Evolutionary conservation across 495 filamentous ascomycete species (phyloP), one percentile per base, ranked within the genome.

Genomic region (Lichenothelia convexa): DNA sequence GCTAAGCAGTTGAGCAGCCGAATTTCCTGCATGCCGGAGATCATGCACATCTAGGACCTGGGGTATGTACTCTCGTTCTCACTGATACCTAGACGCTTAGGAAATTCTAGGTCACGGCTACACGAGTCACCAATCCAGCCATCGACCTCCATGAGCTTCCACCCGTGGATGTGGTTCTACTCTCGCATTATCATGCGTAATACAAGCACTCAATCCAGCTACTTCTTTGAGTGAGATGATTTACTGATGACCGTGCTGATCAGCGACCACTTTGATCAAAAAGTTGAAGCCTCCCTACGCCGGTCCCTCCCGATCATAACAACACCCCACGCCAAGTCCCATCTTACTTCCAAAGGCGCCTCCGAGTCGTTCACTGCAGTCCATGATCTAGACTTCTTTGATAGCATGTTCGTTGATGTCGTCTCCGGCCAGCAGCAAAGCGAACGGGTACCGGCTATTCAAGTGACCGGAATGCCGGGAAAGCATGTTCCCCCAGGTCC

Each of bases 11-110:
- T n/a, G n/a, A n/a, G n/a, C 5, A 63, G 55, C 63, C 74, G 20
- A 82, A 80, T 52, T 79, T 80, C 53, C 64, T 81, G 0, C 74
- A 78, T 43, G 68, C 67, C 2, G 72, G 73, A 26, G 70, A 77
- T 46, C 70, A 79, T 41, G 71, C 78, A 1, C 72, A 80, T 43
- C 60, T 79, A 7, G 75, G 72, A 0, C 73, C 73, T 0, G 73
- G 71, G 1, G 68, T n/a, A n/a, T n/a, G n/a, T n/a, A n/a, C n/a
- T n/a, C n/a, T n/a, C n/a, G n/a, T n/a, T n/a, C n/a, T n/a, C n/a
- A n/a, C n/a, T n/a, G n/a, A n/a, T n/a, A n/a, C n/a, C n/a, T n/a
- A n/a, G n/a, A n/a, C n/a, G n/a, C n/a, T n/a, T n/a, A n/a, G n/a
- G n/a, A n/a, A n/a, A n/a, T n/a, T n/a, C n/a, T n/a, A n/a, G n/a